These are phyloP conservation scores for Centaurea solstitialis DNA, from an alignment of 129 eudicot genomes.

Conservation along the genomic window DNA sequence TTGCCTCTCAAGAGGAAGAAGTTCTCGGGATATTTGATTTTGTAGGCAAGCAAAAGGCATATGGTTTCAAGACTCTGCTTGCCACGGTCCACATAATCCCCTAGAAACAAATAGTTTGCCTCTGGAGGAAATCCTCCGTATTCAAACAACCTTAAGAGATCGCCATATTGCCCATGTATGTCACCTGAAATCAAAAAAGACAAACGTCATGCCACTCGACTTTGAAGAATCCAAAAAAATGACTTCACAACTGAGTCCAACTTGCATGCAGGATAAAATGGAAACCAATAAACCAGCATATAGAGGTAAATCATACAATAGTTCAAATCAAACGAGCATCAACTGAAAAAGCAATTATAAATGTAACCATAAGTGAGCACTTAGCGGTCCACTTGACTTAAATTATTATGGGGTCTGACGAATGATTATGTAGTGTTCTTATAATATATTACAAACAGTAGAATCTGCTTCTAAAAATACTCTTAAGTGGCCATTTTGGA, in stretches of 20 bases:
- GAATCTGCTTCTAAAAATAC: neutral
- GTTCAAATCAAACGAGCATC: neutral
- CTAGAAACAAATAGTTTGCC: slow-evolving; percentile 69
- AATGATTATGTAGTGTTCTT: neutral
- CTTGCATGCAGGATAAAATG: neutral
- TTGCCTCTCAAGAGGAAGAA: slow-evolving; percentile 76
- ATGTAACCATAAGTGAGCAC: neutral
- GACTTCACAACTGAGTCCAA: slow-evolving; percentile 16
- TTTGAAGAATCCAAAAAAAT: neutral
- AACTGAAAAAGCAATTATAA: neutral
- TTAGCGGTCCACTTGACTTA: neutral
- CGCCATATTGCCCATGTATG: slow-evolving; percentile 83
- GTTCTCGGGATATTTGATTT: slow-evolving; percentile 78
- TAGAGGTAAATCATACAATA: neutral
- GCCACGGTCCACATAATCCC: slow-evolving; percentile 86
- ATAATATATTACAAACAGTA: too few relatives aligned
- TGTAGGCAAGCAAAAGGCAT: slow-evolving; percentile 75
- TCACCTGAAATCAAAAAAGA: slow-evolving; percentile 51
- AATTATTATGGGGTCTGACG: neutral
- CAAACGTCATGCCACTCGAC: slow-evolving; percentile 6
- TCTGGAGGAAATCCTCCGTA: slow-evolving; percentile 82
- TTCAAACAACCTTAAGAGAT: slow-evolving; percentile 72
- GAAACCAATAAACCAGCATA: neutral
- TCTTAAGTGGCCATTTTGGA: neutral
- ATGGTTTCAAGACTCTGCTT: slow-evolving; percentile 79